These are phyloP conservation scores for Paramecium pentaurelia DNA, from an alignment of 73 alveolate species.

Conservation along the genomic window DNA sequence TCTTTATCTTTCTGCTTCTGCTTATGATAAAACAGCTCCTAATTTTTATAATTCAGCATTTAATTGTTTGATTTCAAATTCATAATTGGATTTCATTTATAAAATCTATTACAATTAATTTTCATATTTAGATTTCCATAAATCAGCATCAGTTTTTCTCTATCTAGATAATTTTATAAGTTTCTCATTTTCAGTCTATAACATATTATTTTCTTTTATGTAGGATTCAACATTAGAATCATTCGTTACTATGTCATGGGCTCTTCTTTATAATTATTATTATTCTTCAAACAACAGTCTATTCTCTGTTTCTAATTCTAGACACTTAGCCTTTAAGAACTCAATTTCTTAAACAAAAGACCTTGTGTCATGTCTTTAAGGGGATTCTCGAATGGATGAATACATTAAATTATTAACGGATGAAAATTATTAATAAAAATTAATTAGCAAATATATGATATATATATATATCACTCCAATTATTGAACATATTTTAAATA, in stretches of 20 bases:
- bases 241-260: conserved; percentile 25
- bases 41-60: conserved; percentile 14
- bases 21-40: background rate
- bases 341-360: conserved; percentile 9
- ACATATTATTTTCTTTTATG: background rate
- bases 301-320: conserved; percentile 31
- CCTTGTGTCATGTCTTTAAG: conserved; percentile 4
- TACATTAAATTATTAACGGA: conserved; percentile 38
- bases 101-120: conserved; percentile 6
- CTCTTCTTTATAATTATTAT: background rate
- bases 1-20: conserved; percentile 18
- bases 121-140: conserved; percentile 49
- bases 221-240: background rate
- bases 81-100: conserved; percentile 34
- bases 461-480: background rate
- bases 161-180: background rate
- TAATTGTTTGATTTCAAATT: conserved; percentile 3
- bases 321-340: background rate
- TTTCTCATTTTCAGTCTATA: conserved; percentile 16
- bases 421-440: background rate
- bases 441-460: background rate
- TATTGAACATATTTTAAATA: background rate
- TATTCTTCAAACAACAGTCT: background rate
- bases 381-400: conserved; percentile 15
- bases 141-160: conserved; percentile 42